Conservation (phyloP, 352 stramenopile genomes). For the Albugo laibachii region DNA sequence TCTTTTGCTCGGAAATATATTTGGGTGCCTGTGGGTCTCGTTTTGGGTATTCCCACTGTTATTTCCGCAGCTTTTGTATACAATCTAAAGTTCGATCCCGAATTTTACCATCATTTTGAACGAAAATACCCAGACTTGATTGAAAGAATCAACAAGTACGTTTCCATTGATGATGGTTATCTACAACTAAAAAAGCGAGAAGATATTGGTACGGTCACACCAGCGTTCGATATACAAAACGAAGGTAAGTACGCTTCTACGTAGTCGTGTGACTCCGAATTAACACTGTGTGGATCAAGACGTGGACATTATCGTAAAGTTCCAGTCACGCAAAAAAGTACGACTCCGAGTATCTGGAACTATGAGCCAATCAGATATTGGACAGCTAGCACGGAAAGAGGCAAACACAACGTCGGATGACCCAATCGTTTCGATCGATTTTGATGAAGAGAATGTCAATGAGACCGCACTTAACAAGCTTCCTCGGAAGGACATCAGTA, state of each 20-base stretch:
- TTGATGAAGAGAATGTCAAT: slow-evolving; percentile 23
- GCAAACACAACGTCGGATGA: slow-evolving; percentile 20
- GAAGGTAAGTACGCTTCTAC: slow-evolving; percentile 25
- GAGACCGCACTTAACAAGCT: slow-evolving; percentile 2
- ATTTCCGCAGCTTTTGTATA: slow-evolving; percentile 55
- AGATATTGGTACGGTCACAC: slow-evolving; percentile 44
- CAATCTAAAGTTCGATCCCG: slow-evolving; percentile 60
- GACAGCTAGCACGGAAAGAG: slow-evolving; percentile 20
- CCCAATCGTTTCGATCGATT: slow-evolving; percentile 32
- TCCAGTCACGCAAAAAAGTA: slow-evolving; percentile 28
- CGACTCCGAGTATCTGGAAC: slow-evolving; percentile 29
- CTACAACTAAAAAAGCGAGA: slow-evolving; percentile 25
- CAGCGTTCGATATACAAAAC: slow-evolving; percentile 27
- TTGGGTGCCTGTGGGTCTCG: slow-evolving; percentile 14
- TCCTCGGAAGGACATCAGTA: slow-evolving; percentile 2
- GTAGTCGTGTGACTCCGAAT: not conserved
- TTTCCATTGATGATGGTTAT: slow-evolving; percentile 27
- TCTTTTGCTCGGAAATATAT: too few species aligned
- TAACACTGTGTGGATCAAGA: slow-evolving; percentile 3
- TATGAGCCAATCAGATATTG: slow-evolving; percentile 40
- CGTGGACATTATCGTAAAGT: slow-evolving; percentile 31
- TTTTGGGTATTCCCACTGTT: slow-evolving; percentile 47
- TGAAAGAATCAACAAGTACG: slow-evolving; percentile 34
- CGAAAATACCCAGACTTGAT: slow-evolving; percentile 64
- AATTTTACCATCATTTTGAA: slow-evolving; percentile 73